Evolutionary conservation across 805 yeast genomes (phyloP).

Genomic region (Cyberlindnera bimundalis): DNA sequence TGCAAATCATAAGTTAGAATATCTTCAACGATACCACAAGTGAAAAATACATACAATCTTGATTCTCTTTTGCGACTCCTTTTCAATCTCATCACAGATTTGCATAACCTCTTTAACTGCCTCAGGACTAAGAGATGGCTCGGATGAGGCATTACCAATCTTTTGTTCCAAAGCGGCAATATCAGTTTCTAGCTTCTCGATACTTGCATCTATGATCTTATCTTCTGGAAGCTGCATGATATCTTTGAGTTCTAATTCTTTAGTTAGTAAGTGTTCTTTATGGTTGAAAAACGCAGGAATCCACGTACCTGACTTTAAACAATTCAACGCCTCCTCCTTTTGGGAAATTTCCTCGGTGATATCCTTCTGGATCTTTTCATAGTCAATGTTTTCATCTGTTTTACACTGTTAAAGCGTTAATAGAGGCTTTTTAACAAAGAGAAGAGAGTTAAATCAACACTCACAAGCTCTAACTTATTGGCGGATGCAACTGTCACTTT

Average conservation of each 20-base stretch:
- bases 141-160: slow-evolving; percentile 1
- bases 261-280: not conserved
- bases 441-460: not conserved
- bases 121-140: slow-evolving; percentile 9
- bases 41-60: slow-evolving; percentile 10
- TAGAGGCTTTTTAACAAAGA: no score
- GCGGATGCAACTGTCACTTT: slow-evolving; percentile 42
- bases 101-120: slow-evolving; percentile 11
- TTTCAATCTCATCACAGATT: slow-evolving; percentile 2
- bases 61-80: slow-evolving; percentile 18
- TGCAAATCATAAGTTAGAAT: not conserved
- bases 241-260: slow-evolving; percentile 5
- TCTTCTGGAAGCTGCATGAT: slow-evolving; percentile 20
- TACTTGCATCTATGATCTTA: slow-evolving; percentile 3
- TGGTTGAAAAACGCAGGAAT: not conserved
- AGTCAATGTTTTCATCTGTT: not conserved
- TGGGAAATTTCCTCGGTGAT: slow-evolving; percentile 5
- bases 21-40: not conserved
- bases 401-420: not conserved
- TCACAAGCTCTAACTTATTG: slow-evolving; percentile 29
- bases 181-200: slow-evolving; percentile 3
- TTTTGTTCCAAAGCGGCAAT: slow-evolving; percentile 5
- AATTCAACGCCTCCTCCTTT: slow-evolving; percentile 1
- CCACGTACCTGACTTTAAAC: slow-evolving; percentile 1
- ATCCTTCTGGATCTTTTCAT: slow-evolving; percentile 1